Base-by-base conservation (phyloP, 352 stramenopile genomes). In the Globisporangium sylvaticum region DNA sequence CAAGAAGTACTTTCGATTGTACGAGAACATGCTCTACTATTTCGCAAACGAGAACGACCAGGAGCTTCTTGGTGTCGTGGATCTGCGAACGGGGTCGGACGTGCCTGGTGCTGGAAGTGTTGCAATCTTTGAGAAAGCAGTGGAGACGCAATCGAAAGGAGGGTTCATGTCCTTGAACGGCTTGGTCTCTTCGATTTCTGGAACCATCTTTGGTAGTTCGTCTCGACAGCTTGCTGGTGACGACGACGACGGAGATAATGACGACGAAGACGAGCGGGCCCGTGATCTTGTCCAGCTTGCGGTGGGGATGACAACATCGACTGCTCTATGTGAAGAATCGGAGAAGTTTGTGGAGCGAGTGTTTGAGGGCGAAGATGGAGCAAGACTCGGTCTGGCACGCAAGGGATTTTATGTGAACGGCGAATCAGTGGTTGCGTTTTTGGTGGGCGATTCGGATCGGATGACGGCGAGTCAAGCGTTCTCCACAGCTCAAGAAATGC, bases 21-120 rank as follows among this genome's bases (percentile, higher is more conserved):
- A 94, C 62, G 86, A 93, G 53, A 80, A 92, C 66, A 95, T 95
- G 84, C 63, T 96, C 31, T 96, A 94, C 74, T 96, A 95, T 68
- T 96, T 96, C 60, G 77, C 82, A 20, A 91, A 79, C n/a, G 86
- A 95, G 65, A 81, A 78, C 0, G 89, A 96, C 46, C 86, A 95
- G 67, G 87, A 93, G 53, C 67, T 96, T 9, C 74, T 94, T 1
- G 89, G 89, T 55, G 87, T 96, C 58, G 87, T 96, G 42, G 87
- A 96, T 68, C 62, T 96, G 29, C 78, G 84, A 3, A 74, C 80
- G 10, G 87, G 84, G 1, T 88, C 77, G 27, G 80, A 91, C 66
- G 71, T 92, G 7, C 81, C 87, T 4, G 87, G 87, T 32, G 78
- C 83, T n/a, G 83, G 84, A 37, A 83, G 83, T 15, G 84, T 95